A percentile compares a stretch with the other conserved stretches of the same genome.
These are phyloP conservation scores for Aureobasidium sp. DNA, from an alignment of 2,329 filamentous ascomycete species.

Conservation along the genomic window DNA sequence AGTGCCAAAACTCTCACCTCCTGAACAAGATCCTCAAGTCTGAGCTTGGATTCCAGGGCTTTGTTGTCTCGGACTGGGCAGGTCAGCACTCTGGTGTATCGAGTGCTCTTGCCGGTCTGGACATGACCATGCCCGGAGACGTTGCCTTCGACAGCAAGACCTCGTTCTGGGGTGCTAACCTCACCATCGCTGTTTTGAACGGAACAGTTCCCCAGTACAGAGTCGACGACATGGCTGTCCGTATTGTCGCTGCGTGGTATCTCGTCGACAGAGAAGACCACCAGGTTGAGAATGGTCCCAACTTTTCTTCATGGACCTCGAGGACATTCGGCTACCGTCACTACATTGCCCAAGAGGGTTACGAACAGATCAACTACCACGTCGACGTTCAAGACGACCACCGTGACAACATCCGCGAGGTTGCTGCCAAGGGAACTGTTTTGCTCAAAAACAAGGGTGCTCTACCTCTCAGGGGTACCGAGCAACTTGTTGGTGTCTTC, in stretches of 20 bases:
- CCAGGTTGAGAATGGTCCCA: conserved; percentile 47
- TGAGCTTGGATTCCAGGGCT: conserved; percentile 73
- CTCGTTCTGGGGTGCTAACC: conserved; percentile 76
- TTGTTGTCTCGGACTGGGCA: conserved; percentile 49
- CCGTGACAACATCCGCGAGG: conserved; percentile 60
- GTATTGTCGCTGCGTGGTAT: conserved; percentile 63
- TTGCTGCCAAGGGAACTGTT: conserved; percentile 73
- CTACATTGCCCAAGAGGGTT: conserved; percentile 50
- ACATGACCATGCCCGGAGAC: conserved; percentile 88
- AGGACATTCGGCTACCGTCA: conserved; percentile 67
- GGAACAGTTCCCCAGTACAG: conserved; percentile 79
- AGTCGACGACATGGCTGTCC: conserved; percentile 83
- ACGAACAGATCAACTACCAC: conserved; percentile 63
- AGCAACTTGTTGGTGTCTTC: conserved; percentile 66
- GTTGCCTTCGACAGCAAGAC: conserved; percentile 62
- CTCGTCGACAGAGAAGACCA: conserved; percentile 49
- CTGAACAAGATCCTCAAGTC: conserved; percentile 69
- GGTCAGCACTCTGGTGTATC: conserved; percentile 63
- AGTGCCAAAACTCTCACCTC: conserved; percentile 67
- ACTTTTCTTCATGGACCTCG: conserved; percentile 80
- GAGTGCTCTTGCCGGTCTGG: conserved; percentile 62
- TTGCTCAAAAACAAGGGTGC: conserved; percentile 76
- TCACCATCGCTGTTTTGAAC: conserved; percentile 81
- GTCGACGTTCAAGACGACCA: conserved; percentile 78
- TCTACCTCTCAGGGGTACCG: conserved; percentile 65